Percentiles rank a stretch among this genome's conserved stretches.
Conservation (phyloP, 805 yeast species). For the Suhomyces sp. region DNA sequence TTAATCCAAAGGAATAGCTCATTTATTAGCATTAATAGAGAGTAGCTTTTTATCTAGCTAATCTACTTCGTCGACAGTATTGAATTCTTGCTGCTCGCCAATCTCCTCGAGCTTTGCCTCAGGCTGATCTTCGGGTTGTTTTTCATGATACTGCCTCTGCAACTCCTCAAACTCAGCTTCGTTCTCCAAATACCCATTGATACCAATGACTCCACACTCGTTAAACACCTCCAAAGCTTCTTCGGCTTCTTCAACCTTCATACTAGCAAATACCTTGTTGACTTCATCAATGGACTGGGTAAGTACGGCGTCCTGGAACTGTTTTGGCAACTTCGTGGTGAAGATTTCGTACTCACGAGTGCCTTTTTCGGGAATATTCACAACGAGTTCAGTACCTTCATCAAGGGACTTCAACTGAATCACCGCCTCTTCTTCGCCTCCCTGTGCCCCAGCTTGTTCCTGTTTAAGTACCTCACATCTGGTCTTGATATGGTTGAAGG, state of each 20-base stretch:
- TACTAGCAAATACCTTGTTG: constrained; percentile 72
- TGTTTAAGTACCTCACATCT: constrained; percentile 68
- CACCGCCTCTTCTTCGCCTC: constrained; percentile 59
- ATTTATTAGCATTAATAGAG: constrained; percentile 1
- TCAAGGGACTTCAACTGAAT: constrained; percentile 89
- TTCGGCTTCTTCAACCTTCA: constrained; percentile 80
- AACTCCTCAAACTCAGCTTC: constrained; percentile 62
- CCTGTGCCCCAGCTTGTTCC: constrained; percentile 40
- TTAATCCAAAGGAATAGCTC: background rate
- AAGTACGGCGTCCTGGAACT: constrained; percentile 73
- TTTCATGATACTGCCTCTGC: constrained; percentile 45
- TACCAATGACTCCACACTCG: constrained; percentile 78
- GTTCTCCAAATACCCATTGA: constrained; percentile 71
- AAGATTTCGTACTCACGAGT: constrained; percentile 57
- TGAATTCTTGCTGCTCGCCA: constrained; percentile 4
- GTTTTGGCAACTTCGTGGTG: constrained; percentile 48
- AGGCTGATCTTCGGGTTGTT: constrained; percentile 7
- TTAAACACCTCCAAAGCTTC: constrained; percentile 67
- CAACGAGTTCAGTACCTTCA: constrained; percentile 71
- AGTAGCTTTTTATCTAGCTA: constrained; percentile 1
- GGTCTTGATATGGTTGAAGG: constrained; percentile 67
- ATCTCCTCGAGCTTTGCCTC: constrained; percentile 8
- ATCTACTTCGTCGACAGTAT: constrained; percentile 14
- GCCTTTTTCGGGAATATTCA: constrained; percentile 62
- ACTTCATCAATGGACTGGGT: constrained; percentile 72